Evolutionary conservation across 805 yeast genomes (phyloP), one percentile per base, ranked within the genome.

Genomic region (Spencermartinsiella europaea): DNA sequence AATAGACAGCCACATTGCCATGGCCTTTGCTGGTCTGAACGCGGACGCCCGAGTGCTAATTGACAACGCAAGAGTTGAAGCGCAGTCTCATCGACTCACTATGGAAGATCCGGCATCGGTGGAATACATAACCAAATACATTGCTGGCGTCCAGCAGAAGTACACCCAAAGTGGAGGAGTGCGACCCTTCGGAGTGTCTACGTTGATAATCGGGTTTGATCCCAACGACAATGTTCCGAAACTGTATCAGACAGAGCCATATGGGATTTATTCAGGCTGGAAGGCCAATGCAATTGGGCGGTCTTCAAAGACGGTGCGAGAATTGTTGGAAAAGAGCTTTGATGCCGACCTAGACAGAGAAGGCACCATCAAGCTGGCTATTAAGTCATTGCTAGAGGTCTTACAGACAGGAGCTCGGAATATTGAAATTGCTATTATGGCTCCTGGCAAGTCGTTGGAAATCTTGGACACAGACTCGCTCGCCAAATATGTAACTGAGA

Each of bases 151-250:
- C 38, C 97, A 93, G 68, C 99, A 93, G 66, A 79, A 83, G 66
- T 93, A 91, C 69, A 93, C 99, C 4, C 99, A 93, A 68, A 82
- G 95, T 42, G 99, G 99, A 56, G 99, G 99, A 67, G 96, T 93
- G 21, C 80, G 99, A 68, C 99, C 99, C 17, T 93, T 93, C 65
- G 99, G 99, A 48, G 85, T 93, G 57, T 83, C 96, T 43, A 93
- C 97, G 22, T 73, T 93, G 59, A 85, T 93, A 64, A 96, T 95
- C 20, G 99, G 99, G 1, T 93, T 93, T 60, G 98, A 93, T 70
- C 82, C 83, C 45, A 82, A 83, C 60, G 96, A 88, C 67, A 68
- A 68, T 19, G 77, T 74, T 28, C 97, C 98, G 38, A 82, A 79
- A 64, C 76, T 93, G 55, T 93, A 83, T 69, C 95, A 86, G 67